Evolutionary conservation across 2,329 filamentous ascomycete genomes (phyloP).

Genomic region (Fusarium piperis): DNA sequence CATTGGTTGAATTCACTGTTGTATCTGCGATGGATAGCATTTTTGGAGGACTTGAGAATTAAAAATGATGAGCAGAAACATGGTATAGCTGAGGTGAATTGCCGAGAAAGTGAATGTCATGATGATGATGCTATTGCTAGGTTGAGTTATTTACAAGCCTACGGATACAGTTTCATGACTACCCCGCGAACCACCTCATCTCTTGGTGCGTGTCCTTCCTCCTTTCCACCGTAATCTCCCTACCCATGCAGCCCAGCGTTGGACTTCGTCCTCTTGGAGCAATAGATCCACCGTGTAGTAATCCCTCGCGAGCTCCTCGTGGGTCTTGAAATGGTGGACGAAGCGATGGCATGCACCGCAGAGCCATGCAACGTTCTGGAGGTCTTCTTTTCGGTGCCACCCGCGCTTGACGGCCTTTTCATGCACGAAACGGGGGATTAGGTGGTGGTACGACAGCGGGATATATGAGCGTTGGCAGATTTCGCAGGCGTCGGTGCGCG

Average conservation of each 20-base stretch:
- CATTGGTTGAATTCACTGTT: background rate
- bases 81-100: background rate
- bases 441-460: constrained; percentile 82
- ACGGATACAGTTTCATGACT: background rate
- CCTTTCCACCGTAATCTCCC: constrained; percentile 78
- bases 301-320: constrained; percentile 80
- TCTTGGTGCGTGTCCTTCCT: constrained; percentile 25
- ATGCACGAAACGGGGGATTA: constrained; percentile 83
- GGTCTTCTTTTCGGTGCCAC: constrained; percentile 79
- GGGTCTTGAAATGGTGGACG: constrained; percentile 78
- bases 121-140: background rate
- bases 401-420: constrained; percentile 79
- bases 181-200: constrained; percentile 23
- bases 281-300: constrained; percentile 80
- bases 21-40: background rate
- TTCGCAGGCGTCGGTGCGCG: constrained; percentile 72
- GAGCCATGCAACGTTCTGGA: constrained; percentile 87
- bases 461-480: constrained; percentile 81
- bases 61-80: background rate
- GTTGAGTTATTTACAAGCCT: background rate
- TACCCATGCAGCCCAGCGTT: constrained; percentile 78
- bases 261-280: constrained; percentile 75
- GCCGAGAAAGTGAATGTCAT: background rate
- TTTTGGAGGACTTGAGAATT: background rate
- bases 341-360: constrained; percentile 86